These are phyloP conservation scores for Silene noctiflora DNA, from an alignment of 179 eudicot species.

Conservation along the genomic window DNA sequence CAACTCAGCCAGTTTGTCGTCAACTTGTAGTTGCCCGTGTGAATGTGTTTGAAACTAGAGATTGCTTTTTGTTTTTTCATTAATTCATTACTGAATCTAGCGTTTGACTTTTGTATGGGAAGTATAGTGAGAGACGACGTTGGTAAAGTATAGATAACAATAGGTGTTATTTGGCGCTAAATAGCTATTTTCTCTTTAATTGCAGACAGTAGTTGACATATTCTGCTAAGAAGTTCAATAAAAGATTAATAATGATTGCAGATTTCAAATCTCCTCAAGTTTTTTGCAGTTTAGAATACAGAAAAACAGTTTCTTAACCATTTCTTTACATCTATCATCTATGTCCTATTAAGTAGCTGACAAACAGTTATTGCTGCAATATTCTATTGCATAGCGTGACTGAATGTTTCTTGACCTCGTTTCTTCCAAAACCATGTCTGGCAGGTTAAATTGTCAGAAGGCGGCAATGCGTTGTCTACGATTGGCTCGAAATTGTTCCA, in stretches of 20 bases:
- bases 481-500: conserved; percentile 59
- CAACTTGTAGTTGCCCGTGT: not conserved
- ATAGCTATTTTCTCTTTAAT: not conserved
- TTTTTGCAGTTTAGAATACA: not conserved
- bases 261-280: not conserved
- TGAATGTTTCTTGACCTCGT: not conserved
- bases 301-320: not conserved
- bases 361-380: not conserved
- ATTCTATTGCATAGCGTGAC: conserved; percentile 8
- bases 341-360: not conserved
- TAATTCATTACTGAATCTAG: conserved; percentile 6
- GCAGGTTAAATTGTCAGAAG: conserved; percentile 74
- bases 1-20: not conserved
- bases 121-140: not conserved
- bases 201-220: not conserved
- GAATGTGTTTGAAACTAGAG: not conserved
- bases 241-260: too few species aligned
- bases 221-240: not conserved
- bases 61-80: not conserved
- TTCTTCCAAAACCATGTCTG: conserved; percentile 10
- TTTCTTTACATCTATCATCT: not conserved
- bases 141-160: not conserved
- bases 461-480: conserved; percentile 83
- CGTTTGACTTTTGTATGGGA: not conserved
- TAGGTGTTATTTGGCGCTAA: too few species aligned